Base-by-base conservation (phyloP, 2,329 filamentous ascomycete species). In the Calcarisporium arbuscula region DNA sequence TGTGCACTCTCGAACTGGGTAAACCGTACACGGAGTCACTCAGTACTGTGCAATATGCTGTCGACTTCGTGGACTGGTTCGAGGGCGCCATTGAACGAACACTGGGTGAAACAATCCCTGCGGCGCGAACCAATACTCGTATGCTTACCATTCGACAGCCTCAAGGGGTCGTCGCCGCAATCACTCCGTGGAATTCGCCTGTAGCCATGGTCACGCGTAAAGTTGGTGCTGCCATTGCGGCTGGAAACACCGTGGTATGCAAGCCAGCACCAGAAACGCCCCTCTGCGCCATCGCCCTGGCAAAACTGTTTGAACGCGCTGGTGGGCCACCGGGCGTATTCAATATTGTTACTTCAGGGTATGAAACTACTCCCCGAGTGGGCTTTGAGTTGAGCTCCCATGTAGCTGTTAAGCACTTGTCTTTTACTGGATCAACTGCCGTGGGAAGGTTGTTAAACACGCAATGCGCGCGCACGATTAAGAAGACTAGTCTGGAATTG, bases 201-300 rank as follows among this genome's bases (percentile, higher is more conserved):
- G 61, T 64, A 12, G 70, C 68, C 20, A 75, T 74, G 70, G 61
- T 72, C 23, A 62, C 64, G 3, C 50, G 62, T 18, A 67, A 67
- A 36, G 49, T 60, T 12, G 61, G 54, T 3, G 56, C 74, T 2
- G 74, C 73, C 4, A 62, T 85, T 15, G 81, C 81, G 12, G 80
- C 80, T n/a, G 82, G 81, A 17, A 85, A 80, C 57, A 84, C 80
- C 1, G 83, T 86, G 70, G 68, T 87, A 12, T 65, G 73, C 15
- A 85, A 85, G 60, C 77, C 80, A 2, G 77, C 73, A 5, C 79
- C 80, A 3, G 80, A 84, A 54, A 87, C 83, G 2, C 83, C 83
- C 0, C 75, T 85, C 51, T 83, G 80, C 26, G 74, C 80, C 3
- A 77, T 83, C 22, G 80, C 80, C 2, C 61, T 87, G 5, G 79